These are phyloP conservation scores for Stenocarpella maydis DNA, from an alignment of 2,329 filamentous ascomycete species.

Conservation along the genomic window DNA sequence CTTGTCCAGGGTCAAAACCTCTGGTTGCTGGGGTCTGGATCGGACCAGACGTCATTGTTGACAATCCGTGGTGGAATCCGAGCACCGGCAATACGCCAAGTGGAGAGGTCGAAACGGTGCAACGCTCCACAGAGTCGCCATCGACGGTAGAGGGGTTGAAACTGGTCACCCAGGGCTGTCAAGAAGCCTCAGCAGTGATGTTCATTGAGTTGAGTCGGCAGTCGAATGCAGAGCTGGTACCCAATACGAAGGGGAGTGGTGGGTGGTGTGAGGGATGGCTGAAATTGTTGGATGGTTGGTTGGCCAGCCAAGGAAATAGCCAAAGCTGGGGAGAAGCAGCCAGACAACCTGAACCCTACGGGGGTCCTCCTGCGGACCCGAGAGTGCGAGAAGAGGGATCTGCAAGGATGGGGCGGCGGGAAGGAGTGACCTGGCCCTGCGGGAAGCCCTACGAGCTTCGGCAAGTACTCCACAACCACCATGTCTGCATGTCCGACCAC, in stretches of 20 bases:
- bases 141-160: not conserved
- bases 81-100: not conserved
- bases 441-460: not conserved
- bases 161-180: not conserved
- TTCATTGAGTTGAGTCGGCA: not conserved
- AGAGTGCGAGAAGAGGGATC: slow-evolving; percentile 3
- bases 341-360: not conserved
- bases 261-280: not conserved
- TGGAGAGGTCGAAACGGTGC: not conserved
- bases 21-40: slow-evolving; percentile 10
- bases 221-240: not conserved
- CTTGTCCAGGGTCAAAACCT: slow-evolving; percentile 12
- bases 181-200: not conserved
- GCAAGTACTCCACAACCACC: slow-evolving; percentile 19
- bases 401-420: slow-evolving; percentile 15
- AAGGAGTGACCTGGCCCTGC: slow-evolving; percentile 25
- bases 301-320: slow-evolving; percentile 3
- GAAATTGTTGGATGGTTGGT: no score
- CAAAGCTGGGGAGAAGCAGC: not conserved
- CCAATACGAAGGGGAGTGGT: not conserved
- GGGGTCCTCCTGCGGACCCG: slow-evolving; percentile 8
- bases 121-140: not conserved
- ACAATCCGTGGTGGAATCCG: slow-evolving; percentile 1
- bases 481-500: not conserved
- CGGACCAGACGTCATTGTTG: slow-evolving; percentile 30